phyloP scores from a whole-genome alignment of 2,329 filamentous ascomycete genomes.

The Hypoxylon sp. region DNA sequence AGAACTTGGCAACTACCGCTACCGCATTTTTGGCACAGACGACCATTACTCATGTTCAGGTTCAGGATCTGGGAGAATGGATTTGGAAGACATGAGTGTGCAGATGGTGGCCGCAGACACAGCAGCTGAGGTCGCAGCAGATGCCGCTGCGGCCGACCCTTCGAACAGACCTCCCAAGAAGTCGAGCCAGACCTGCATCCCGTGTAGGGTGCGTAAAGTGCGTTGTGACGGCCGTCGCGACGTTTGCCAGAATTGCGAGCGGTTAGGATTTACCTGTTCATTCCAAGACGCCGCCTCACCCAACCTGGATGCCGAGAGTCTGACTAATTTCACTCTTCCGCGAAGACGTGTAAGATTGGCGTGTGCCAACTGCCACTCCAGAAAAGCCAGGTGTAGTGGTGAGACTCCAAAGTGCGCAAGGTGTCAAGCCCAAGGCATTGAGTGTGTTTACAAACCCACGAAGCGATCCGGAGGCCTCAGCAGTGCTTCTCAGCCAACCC shows the following conservation, averaged over 20 bases:
- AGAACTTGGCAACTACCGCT: slow-evolving; percentile 21
- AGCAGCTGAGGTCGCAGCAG: slow-evolving; percentile 53
- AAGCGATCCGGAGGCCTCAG: slow-evolving; percentile 49
- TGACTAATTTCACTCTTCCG: slow-evolving; percentile 60
- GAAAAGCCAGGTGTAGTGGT: slow-evolving; percentile 71
- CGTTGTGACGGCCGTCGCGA: slow-evolving; percentile 67
- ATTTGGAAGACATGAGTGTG: slow-evolving; percentile 54
- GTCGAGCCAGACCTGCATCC: slow-evolving; percentile 62
- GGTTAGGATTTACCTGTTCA: slow-evolving; percentile 68
- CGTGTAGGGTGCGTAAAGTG: slow-evolving; percentile 68
- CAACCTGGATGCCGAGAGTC: slow-evolving; percentile 51
- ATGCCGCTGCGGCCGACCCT: slow-evolving; percentile 51
- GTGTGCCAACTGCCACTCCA: slow-evolving; percentile 68
- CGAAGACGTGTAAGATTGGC: slow-evolving; percentile 68
- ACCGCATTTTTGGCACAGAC: slow-evolving; percentile 1
- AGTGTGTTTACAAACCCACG: slow-evolving; percentile 65
- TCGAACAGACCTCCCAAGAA: slow-evolving; percentile 52
- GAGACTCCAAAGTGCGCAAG: slow-evolving; percentile 67
- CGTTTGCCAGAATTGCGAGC: slow-evolving; percentile 69
- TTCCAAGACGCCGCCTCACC: slow-evolving; percentile 62
- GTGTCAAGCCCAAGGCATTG: slow-evolving; percentile 64
- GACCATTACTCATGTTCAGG: slow-evolving; percentile 36
- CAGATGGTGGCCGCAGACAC: slow-evolving; percentile 53
- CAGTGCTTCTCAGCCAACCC: slow-evolving; percentile 39
- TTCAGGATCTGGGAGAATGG: slow-evolving; percentile 47